A percentile compares a stretch with the other conserved stretches of the same genome.
phyloP scores from a whole-genome alignment of 2,329 filamentous ascomycete species.

The Fusarium incarnatum region DNA sequence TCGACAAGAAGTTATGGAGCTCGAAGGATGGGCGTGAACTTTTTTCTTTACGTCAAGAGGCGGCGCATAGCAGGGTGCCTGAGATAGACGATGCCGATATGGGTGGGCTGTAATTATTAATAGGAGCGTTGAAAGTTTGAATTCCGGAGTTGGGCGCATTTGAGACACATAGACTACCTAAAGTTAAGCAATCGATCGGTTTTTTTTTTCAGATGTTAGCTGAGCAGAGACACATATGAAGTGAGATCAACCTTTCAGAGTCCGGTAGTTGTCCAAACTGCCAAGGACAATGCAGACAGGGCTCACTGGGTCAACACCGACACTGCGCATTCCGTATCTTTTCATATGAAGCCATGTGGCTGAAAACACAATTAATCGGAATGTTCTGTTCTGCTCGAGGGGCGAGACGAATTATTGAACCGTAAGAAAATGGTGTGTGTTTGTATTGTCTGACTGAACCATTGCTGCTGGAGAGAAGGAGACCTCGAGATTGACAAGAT shows the following conservation, averaged over 20 bases:
- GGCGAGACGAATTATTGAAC: conserved; percentile 23
- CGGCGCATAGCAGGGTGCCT: neutral
- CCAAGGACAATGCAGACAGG: neutral
- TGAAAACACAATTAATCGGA: conserved; percentile 15
- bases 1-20: conserved; percentile 39
- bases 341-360: conserved; percentile 26
- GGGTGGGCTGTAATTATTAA: neutral
- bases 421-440: conserved; percentile 35
- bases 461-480: conserved; percentile 46
- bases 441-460: conserved; percentile 48
- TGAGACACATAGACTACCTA: conserved; percentile 14
- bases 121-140: neutral
- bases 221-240: neutral
- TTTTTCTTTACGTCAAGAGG: conserved; percentile 6
- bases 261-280: conserved; percentile 4
- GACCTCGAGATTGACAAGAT: conserved; percentile 40
- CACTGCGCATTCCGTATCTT: conserved; percentile 25
- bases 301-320: neutral
- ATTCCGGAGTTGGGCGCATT: conserved; percentile 27
- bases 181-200: conserved; percentile 6
- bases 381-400: conserved; percentile 25
- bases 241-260: conserved; percentile 13
- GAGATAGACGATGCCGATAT: conserved; percentile 18
- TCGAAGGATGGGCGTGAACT: conserved; percentile 5
- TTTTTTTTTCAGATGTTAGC: conserved; percentile 7